Base-by-base conservation (phyloP, 768 basidiomycete genomes). In the Termitomyces sp. region DNA sequence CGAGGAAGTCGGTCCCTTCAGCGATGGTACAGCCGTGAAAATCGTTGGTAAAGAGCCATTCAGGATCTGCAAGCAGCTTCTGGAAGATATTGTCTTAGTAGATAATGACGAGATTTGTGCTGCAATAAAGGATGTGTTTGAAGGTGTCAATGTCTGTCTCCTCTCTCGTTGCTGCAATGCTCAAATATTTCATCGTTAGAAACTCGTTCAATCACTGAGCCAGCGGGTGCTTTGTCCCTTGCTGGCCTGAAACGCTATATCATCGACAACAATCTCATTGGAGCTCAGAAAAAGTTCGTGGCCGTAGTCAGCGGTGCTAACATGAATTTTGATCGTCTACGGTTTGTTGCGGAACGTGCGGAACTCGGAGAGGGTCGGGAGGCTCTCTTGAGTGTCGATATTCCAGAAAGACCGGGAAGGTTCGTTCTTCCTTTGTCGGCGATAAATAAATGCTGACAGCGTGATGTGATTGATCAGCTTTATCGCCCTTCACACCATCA, bases 261-360 rank as follows among this genome's bases (percentile, higher is more conserved):
- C 67, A 65, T 86, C 38, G 76, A 87, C 60, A 92, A 97, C 73
- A 82, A 88, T 56, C 84, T 98, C 38, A 67, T 94, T 56, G 92
- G 92, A 42, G 86, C 91, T 2, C 82, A 89, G 59, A 93, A 93
- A 76, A 87, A 85, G 60, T 97, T 96, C 65, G 96, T 98, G 36
- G 95, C 86, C 5, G 87, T 98, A 56, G 78, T 98, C 64, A 96
- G 93, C 68, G 97, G 97, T 25, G 97, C 96, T 17, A 98, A 99
- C 76, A 97, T 99, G 93, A 98, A 99, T 77, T 99, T 99, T 74
- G 92, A 94, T 69, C 86, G 96, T 47, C 75, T 99, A 50, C 86
- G 97, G 10, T 99, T 98, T 71, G 96, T 99, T n/a, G 92, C 97
- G 20, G 97, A 99, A 72, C 94, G 97, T 60, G 97, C 97, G 3